Evolutionary conservation across 768 basidiomycete genomes (phyloP).

Genomic region (Boletus tylopilopsis): DNA sequence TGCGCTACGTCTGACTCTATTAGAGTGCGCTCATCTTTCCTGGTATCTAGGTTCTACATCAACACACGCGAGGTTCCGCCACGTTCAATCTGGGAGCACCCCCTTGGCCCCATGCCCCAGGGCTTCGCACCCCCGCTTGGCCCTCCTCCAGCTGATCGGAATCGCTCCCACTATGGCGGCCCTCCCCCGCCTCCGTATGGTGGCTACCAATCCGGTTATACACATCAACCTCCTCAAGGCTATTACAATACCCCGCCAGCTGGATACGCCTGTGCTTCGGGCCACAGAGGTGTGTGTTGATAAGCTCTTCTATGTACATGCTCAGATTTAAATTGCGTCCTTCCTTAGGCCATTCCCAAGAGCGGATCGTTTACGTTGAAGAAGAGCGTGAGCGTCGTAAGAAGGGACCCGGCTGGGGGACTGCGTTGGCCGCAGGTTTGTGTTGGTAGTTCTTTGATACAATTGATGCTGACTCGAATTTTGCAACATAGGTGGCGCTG

Average conservation of each 20-base stretch:
- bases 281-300: constrained; percentile 21
- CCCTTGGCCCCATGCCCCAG: constrained; percentile 43
- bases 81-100: constrained; percentile 67
- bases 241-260: constrained; percentile 15
- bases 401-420: constrained; percentile 49
- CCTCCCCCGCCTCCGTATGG: constrained; percentile 17
- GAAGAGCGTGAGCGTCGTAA: constrained; percentile 39
- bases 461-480: constrained; percentile 1
- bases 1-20: constrained; percentile 28
- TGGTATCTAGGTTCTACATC: constrained; percentile 65
- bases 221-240: constrained; percentile 17
- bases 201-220: no score
- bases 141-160: constrained; percentile 45
- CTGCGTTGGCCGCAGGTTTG: constrained; percentile 44
- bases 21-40: background rate
- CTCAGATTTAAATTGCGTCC: constrained; percentile 2
- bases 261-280: constrained; percentile 12
- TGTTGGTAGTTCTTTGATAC: background rate
- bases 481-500: constrained; percentile 47
- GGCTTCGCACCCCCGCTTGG: constrained; percentile 36
- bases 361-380: constrained; percentile 35
- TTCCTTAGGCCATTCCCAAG: constrained; percentile 30
- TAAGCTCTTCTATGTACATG: background rate
- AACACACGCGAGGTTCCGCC: constrained; percentile 62
- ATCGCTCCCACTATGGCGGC: constrained; percentile 28